phyloP scores from a whole-genome alignment of 495 filamentous ascomycete species.

The Penicillium lividum region DNA sequence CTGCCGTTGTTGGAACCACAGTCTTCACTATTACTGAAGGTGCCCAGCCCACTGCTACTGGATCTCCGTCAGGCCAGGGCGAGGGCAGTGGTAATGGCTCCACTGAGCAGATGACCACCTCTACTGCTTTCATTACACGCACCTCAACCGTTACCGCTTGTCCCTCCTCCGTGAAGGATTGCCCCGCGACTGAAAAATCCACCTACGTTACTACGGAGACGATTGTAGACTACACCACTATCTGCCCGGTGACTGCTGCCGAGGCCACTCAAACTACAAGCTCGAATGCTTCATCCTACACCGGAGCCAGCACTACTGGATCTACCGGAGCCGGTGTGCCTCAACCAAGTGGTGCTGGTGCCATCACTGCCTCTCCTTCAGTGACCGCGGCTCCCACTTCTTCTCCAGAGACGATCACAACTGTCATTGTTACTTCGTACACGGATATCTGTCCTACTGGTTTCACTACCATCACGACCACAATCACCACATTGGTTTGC shows the following conservation, averaged over 20 bases:
- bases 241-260: conserved; percentile 7
- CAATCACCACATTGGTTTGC: conserved; percentile 41
- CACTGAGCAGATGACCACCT: conserved; percentile 8
- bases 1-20: conserved; percentile 6
- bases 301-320: conserved; percentile 1
- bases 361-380: conserved; percentile 45
- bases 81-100: not conserved
- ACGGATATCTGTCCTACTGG: conserved; percentile 47
- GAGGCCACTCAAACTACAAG: not conserved
- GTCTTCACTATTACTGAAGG: conserved; percentile 12
- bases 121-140: conserved; percentile 18
- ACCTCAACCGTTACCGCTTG: conserved; percentile 20
- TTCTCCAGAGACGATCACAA: conserved; percentile 32
- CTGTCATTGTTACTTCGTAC: conserved; percentile 46
- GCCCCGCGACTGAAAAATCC: conserved; percentile 18
- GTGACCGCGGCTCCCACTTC: conserved; percentile 42
- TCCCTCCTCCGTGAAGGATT: conserved; percentile 19
- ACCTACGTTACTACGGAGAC: conserved; percentile 22
- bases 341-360: conserved; percentile 13
- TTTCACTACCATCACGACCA: conserved; percentile 47
- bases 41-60: conserved; percentile 8
- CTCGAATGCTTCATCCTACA: not conserved
- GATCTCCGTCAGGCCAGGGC: not conserved
- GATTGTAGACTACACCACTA: conserved; percentile 16
- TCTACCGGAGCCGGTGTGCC: conserved; percentile 1